Conservation (phyloP, 2,329 filamentous ascomycete species). For the Alternaria triticimaculans region DNA sequence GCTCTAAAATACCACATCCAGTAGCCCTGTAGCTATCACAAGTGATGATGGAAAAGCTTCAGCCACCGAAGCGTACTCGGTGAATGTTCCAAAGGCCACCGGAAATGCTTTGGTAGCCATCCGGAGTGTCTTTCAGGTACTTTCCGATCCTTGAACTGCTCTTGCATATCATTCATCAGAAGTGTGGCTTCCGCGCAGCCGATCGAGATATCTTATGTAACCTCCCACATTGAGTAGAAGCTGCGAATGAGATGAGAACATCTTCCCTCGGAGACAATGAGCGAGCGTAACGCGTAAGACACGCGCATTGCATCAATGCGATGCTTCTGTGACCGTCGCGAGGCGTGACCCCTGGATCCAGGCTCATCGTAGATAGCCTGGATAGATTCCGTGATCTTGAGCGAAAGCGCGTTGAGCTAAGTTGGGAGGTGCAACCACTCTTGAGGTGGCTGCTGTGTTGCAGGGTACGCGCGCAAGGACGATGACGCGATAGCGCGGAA, state of each 20-base stretch:
- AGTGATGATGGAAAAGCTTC: background rate
- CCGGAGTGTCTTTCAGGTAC: background rate
- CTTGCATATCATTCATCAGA: background rate
- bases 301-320: background rate
- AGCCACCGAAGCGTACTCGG: background rate
- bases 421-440: background rate
- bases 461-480: background rate
- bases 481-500: background rate
- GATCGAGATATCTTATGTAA: background rate
- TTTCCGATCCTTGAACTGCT: background rate
- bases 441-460: background rate
- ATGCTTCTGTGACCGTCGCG: background rate
- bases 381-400: background rate
- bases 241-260: background rate
- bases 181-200: background rate
- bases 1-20: no score
- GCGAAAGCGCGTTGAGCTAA: background rate
- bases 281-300: background rate
- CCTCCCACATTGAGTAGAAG: background rate
- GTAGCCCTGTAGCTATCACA: background rate
- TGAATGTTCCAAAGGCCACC: background rate
- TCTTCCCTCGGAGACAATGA: background rate
- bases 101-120: background rate
- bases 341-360: background rate
- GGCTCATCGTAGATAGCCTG: background rate